Evolutionary conservation across 164 flowering plant genomes (phyloP).

Genomic region (Malania oleifera): DNA sequence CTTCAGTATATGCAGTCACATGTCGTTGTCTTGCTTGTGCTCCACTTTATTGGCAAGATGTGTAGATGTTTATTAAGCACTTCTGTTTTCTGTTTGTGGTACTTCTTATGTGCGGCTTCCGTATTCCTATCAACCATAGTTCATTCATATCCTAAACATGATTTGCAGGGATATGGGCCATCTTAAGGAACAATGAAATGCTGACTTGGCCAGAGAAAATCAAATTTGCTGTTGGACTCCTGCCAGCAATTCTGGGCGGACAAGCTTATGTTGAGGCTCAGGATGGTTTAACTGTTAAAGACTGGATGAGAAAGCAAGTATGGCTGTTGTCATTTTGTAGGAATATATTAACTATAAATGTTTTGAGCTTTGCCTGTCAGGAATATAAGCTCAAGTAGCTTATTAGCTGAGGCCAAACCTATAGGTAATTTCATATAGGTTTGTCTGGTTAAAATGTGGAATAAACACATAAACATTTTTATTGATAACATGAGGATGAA

Average conservation of each 20-base stretch:
- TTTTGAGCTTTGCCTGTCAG: too few relatives aligned
- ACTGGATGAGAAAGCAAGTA: constrained; percentile 98
- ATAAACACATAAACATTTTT: too few relatives aligned
- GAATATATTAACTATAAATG: too few relatives aligned
- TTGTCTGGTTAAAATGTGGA: not conserved
- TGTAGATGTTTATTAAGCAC: not conserved
- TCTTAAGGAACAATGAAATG: constrained; percentile 93
- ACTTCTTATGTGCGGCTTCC: not conserved
- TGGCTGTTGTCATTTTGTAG: not conserved
- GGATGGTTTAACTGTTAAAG: constrained; percentile 81
- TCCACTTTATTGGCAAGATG: not conserved
- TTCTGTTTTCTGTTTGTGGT: not conserved
- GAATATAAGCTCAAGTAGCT: too few relatives aligned
- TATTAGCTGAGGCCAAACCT: not conserved
- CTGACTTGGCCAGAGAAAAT: constrained; percentile 95
- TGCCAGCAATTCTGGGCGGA: constrained; percentile 96
- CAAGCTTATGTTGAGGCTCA: constrained; percentile 98
- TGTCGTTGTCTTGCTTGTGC: too few relatives aligned
- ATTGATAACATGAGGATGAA: too few relatives aligned
- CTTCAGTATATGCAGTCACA: too few relatives aligned
- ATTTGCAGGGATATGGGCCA: constrained; percentile 86
- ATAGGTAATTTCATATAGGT: not conserved
- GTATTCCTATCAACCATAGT: not conserved
- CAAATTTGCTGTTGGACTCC: constrained; percentile 88
- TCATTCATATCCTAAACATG: constrained; percentile 2